Percentiles rank a stretch among this genome's conserved stretches.
Conservation (phyloP, 768 basidiomycete species). For the Lactarius deliciosus region DNA sequence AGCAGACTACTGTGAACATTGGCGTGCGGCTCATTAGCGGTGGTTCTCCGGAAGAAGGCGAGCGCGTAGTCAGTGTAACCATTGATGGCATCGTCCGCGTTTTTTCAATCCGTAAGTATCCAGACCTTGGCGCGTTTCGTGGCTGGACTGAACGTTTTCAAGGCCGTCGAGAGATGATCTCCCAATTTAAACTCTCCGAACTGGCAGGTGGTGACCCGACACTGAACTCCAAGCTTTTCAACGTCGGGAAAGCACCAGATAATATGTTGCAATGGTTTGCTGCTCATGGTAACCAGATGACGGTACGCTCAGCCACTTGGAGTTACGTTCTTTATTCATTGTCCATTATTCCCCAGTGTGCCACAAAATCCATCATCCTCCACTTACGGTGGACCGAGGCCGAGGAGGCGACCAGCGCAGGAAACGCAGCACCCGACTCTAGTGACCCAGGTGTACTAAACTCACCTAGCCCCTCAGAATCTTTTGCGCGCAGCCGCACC, state of each 20-base stretch:
- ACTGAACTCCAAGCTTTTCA: conserved; percentile 63
- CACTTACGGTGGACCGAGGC: conserved; percentile 86
- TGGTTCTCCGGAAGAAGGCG: conserved; percentile 52
- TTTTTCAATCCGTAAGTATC: conserved; percentile 79
- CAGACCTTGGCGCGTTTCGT: background rate
- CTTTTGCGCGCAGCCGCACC: conserved; percentile 40
- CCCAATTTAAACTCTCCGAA: conserved; percentile 85
- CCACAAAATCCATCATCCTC: conserved; percentile 82
- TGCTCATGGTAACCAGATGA: conserved; percentile 87
- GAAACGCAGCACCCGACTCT: conserved; percentile 23
- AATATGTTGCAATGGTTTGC: conserved; percentile 96
- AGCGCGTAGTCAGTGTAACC: conserved; percentile 85
- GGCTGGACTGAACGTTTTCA: conserved; percentile 9
- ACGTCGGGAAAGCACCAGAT: conserved; percentile 78
- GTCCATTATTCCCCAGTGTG: conserved; percentile 52
- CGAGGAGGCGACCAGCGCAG: conserved; percentile 36
- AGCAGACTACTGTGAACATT: conserved; percentile 89
- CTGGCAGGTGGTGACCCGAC: conserved; percentile 67
- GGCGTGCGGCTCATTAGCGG: conserved; percentile 81
- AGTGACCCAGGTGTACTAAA: conserved; percentile 31
- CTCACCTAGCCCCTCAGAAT: conserved; percentile 31
- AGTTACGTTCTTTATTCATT: background rate
- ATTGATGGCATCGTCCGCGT: conserved; percentile 90
- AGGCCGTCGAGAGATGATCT: conserved; percentile 83
- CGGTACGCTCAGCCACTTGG: conserved; percentile 47